phyloP scores from a whole-genome alignment of 1,284 basidiomycete species.

The Nidula niveotomentosa region DNA sequence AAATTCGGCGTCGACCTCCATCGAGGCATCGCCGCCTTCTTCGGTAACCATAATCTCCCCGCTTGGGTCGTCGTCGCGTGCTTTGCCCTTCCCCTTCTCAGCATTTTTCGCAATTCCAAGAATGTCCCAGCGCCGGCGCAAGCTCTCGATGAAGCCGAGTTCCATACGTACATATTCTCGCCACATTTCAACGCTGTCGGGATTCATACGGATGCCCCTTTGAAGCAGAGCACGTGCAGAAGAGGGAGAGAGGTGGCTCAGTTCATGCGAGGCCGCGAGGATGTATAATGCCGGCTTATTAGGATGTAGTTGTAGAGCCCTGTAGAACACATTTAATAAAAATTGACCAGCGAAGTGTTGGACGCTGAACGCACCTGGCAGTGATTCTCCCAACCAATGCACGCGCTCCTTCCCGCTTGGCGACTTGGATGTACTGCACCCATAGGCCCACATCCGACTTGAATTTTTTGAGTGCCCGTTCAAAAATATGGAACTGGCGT shows the following conservation, averaged over 20 bases:
- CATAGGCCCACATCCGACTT: conserved; percentile 86
- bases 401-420: conserved; percentile 78
- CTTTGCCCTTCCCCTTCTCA: conserved; percentile 23
- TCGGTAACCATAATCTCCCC: conserved; percentile 17
- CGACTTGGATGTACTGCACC: conserved; percentile 87
- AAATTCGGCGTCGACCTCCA: conserved; percentile 19
- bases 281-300: conserved; percentile 81
- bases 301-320: conserved; percentile 87
- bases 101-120: conserved; percentile 53
- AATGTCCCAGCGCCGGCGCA: conserved; percentile 81
- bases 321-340: conserved; percentile 22
- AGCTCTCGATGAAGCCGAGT: conserved; percentile 82
- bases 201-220: conserved; percentile 80
- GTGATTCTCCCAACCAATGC: conserved; percentile 79
- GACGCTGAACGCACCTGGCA: conserved; percentile 71
- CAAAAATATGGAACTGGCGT: conserved; percentile 87
- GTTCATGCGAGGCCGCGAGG: conserved; percentile 83
- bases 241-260: conserved; percentile 76
- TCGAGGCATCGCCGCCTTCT: conserved; percentile 14
- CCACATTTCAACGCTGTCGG: conserved; percentile 76
- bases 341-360: no score
- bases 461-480: conserved; percentile 88
- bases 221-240: conserved; percentile 85
- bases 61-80: conserved; percentile 19
- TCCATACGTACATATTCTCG: conserved; percentile 91